phyloP scores from a whole-genome alignment of 257 asterid genomes.

The Salvia miltiorrhiza region DNA sequence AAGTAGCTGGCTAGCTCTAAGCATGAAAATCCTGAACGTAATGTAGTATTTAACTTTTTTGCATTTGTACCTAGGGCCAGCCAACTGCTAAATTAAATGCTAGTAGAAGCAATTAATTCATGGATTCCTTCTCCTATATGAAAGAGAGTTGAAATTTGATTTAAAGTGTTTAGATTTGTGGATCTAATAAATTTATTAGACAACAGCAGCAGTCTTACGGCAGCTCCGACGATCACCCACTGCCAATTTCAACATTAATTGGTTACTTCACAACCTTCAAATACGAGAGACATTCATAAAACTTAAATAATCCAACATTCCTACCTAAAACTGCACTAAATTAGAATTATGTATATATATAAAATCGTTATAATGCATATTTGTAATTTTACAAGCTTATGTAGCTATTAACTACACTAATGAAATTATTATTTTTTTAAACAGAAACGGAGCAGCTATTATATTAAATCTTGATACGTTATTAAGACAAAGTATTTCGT shows the following conservation, averaged over 20 bases:
- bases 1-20: not conserved
- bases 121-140: not conserved
- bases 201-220: slow-evolving; percentile 11
- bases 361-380: no score
- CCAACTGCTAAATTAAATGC: not conserved
- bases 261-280: no score
- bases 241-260: not conserved
- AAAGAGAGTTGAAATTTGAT: not conserved
- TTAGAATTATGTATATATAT: no score
- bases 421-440: no score
- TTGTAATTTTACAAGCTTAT: no score
- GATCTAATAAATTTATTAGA: slow-evolving; percentile 6
- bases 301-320: no score
- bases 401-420: no score
- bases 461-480: no score
- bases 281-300: no score
- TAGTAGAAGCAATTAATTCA: not conserved
- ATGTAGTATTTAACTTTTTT: not conserved
- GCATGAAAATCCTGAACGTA: not conserved
- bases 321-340: no score
- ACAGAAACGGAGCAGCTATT: no score
- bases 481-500: no score
- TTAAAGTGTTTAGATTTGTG: not conserved
- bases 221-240: not conserved
- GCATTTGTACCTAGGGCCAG: not conserved